Percentiles rank a stretch among this genome's conserved stretches.
Conservation (phyloP, 2,329 filamentous ascomycete genomes). For the Ceratocystiopsis brevicomis region DNA sequence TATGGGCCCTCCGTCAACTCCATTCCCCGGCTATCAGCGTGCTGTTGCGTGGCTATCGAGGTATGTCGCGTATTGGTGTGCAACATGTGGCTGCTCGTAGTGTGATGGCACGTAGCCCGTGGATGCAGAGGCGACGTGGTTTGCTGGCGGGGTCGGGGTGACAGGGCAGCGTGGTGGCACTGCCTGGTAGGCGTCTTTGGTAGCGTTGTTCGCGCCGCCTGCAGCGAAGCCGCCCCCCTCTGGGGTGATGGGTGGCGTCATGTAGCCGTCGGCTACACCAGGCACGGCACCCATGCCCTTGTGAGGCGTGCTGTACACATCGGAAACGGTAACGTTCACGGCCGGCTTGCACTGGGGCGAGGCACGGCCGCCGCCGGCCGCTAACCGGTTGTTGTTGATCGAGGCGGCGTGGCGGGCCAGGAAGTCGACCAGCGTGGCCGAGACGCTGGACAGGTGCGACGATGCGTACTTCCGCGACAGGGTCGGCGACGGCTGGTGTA, state of each 20-base stretch:
- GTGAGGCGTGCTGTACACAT: constrained; percentile 60
- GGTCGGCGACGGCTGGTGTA: constrained; percentile 38
- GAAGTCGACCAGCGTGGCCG: constrained; percentile 37
- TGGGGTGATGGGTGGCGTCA: constrained; percentile 73
- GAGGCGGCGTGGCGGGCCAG: constrained; percentile 36
- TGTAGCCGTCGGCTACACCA: constrained; percentile 51
- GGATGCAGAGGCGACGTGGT: constrained; percentile 13
- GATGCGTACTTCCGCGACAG: constrained; percentile 41
- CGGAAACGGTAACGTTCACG: constrained; percentile 27
- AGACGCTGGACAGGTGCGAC: constrained; percentile 31
- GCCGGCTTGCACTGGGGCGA: constrained; percentile 38
- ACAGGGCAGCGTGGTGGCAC: constrained; percentile 38
- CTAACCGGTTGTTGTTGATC: constrained; percentile 8
- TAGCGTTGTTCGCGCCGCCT: constrained; percentile 16
- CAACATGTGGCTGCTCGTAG: constrained; percentile 10
- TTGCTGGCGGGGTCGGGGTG: constrained; percentile 40
- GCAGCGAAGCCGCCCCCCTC: constrained; percentile 41
- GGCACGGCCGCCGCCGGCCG: constrained; percentile 10
- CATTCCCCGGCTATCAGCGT: too few species aligned
- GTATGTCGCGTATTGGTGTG: constrained; percentile 19
- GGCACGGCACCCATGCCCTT: constrained; percentile 49
- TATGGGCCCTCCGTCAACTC: constrained; percentile 15
- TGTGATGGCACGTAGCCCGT: constrained; percentile 10
- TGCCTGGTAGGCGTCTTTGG: constrained; percentile 26
- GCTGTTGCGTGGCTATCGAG: too few species aligned